Base-by-base conservation (phyloP, 495 filamentous ascomycete genomes). In the Talaromyces ruber region DNA sequence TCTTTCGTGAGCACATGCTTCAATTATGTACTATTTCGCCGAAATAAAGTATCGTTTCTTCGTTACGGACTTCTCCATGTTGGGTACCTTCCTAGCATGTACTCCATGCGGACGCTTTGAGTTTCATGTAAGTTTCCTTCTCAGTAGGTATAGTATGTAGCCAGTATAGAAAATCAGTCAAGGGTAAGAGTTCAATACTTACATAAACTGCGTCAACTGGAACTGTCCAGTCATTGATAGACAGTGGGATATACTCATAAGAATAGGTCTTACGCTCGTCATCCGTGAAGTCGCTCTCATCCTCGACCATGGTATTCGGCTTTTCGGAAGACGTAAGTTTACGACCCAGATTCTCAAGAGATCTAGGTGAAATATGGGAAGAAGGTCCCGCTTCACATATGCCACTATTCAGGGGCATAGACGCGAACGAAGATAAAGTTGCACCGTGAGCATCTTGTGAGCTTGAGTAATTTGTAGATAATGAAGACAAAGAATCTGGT, bases 141-240 rank as follows among this genome's bases (percentile, higher is more conserved):
- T 37, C 21, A 39, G 24, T 11, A 24, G 21, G 16, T 9, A 22
- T 39, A 29, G 21, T 12, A 45, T 24, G 22, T 25, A 43, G 25
- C 8, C 18, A n/a, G 39, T 8, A 14, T 21, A 59, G 12, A 47
- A 47, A 30, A 34, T n/a, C 22, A 9, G 34, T 14, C 11, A 14
- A 39, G 14, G 14, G 5, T 39, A 16, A 39, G 34, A 2, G 12
- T 39, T 39, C 34, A 39, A 5, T 30, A 59, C 58, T 59, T 43
- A 59, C 58, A 45, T 59, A 59, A 14, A 59, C 58, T 16, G 58
- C 58, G 39, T 59, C 58, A 16, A 59, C 58, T 12, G 58, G 58
- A 4, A 59, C 58, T 14, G 58, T 59, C 58, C 58, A 59, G 58
- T 59, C 58, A 28, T 59, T 59, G 58, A 59, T 59, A 18, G 58